Percentiles rank a stretch among this genome's conserved stretches.
Conservation (phyloP, 1,284 basidiomycete genomes). For the Ceratobasidium papillatum region DNA sequence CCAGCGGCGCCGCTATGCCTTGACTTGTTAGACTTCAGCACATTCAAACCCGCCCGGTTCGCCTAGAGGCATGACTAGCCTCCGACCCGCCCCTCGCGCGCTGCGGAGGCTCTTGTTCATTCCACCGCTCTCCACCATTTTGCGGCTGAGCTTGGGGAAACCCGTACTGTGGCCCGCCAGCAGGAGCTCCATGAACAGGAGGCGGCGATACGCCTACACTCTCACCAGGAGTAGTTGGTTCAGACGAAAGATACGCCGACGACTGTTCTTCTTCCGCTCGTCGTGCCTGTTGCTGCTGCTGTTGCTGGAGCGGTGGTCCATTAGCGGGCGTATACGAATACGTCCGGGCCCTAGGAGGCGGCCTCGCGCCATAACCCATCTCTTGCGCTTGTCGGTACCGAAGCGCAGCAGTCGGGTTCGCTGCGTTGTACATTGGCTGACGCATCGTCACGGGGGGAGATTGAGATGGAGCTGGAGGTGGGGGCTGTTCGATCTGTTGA, state of each 20-base stretch:
- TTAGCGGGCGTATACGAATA: constrained; percentile 34
- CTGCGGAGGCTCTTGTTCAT: not conserved
- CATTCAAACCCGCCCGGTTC: constrained; percentile 8
- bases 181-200: not conserved
- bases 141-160: constrained; percentile 8
- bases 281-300: not conserved
- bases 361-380: constrained; percentile 10
- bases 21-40: constrained; percentile 2
- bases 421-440: not conserved
- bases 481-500: constrained; percentile 32
- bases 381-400: constrained; percentile 29
- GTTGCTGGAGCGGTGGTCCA: not conserved
- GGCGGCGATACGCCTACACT: not conserved
- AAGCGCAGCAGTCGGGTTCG: constrained; percentile 11
- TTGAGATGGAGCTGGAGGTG: constrained; percentile 4
- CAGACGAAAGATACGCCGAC: constrained; percentile 27
- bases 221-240: constrained; percentile 32
- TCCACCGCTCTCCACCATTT: constrained; percentile 13
- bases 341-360: constrained; percentile 1
- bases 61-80: constrained; percentile 11
- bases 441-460: not conserved
- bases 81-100: not conserved
- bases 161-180: not conserved
- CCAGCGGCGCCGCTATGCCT: too few species aligned
- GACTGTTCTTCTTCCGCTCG: constrained; percentile 4